These are phyloP conservation scores for Fomitopsis pinicola DNA, from an alignment of 1,284 basidiomycete genomes.

Conservation along the genomic window DNA sequence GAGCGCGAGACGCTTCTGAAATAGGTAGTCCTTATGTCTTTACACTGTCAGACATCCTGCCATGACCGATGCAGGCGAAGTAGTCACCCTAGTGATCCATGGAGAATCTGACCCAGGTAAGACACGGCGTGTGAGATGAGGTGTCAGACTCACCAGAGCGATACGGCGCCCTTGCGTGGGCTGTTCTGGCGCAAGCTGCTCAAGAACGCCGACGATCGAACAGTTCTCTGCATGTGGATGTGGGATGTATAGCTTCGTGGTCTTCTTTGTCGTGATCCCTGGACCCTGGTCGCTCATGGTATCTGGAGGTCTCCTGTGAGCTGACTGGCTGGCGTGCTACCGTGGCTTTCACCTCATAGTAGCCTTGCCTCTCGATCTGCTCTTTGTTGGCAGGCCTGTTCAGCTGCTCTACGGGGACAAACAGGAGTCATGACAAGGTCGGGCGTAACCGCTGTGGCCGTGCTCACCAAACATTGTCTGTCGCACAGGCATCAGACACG, in stretches of 20 bases:
- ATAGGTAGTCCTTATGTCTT: slow-evolving; percentile 82
- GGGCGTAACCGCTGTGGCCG: not conserved
- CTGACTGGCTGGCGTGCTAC: slow-evolving; percentile 58
- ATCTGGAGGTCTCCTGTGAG: too few relatives aligned
- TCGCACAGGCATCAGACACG: not conserved
- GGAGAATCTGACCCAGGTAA: slow-evolving; percentile 50
- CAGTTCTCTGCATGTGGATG: slow-evolving; percentile 46
- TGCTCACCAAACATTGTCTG: slow-evolving; percentile 20
- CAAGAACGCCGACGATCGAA: slow-evolving; percentile 56
- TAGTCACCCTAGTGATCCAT: slow-evolving; percentile 71
- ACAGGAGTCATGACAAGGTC: not conserved
- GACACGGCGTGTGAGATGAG: not conserved
- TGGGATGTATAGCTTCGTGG: slow-evolving; percentile 52
- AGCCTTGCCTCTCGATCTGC: slow-evolving; percentile 49
- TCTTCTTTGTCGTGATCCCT: slow-evolving; percentile 27
- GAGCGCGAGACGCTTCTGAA: slow-evolving; percentile 67
- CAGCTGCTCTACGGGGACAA: not conserved
- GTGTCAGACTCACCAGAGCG: slow-evolving; percentile 52
- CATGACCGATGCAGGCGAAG: not conserved
- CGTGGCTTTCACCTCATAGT: slow-evolving; percentile 50
- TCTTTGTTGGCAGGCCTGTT: slow-evolving; percentile 30
- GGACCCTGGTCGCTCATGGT: not conserved
- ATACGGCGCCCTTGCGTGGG: slow-evolving; percentile 56
- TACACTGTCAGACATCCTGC: slow-evolving; percentile 2
- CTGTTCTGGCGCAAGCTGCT: slow-evolving; percentile 48